phyloP scores from a whole-genome alignment of 352 stramenopile species.

The Phytophthora podocarpi region DNA sequence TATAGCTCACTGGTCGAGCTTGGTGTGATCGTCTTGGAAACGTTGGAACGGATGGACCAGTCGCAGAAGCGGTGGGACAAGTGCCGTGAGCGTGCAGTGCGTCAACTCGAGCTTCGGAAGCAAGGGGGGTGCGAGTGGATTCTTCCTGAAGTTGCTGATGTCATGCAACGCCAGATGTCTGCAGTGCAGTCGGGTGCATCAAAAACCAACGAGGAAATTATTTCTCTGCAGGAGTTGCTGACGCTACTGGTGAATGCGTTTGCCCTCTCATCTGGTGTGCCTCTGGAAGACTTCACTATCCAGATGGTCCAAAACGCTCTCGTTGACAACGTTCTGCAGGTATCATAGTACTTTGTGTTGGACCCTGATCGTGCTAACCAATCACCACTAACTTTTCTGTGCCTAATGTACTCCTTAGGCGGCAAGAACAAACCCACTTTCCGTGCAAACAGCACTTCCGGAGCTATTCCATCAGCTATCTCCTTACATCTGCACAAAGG shows the following conservation, averaged over 20 bases:
- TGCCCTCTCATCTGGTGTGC: constrained; percentile 48
- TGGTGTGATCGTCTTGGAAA: constrained; percentile 75
- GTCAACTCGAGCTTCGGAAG: constrained; percentile 57
- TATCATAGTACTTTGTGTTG: constrained; percentile 26
- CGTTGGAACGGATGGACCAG: constrained; percentile 72
- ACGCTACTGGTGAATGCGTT: constrained; percentile 71
- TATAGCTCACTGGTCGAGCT: constrained; percentile 72
- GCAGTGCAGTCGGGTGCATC: constrained; percentile 15
- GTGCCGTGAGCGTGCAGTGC: constrained; percentile 48
- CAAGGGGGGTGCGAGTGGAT: constrained; percentile 68
- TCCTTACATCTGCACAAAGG: constrained; percentile 24
- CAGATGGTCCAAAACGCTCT: constrained; percentile 69
- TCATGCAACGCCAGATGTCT: constrained; percentile 54
- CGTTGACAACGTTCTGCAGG: constrained; percentile 53
- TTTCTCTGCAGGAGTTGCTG: constrained; percentile 53
- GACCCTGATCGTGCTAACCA: not conserved
- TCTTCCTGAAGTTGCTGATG: constrained; percentile 67
- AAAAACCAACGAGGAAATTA: constrained; percentile 19
- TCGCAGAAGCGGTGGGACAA: constrained; percentile 55
- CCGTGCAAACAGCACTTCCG: constrained; percentile 38
- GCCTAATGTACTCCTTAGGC: constrained; percentile 21
- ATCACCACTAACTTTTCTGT: constrained; percentile 3
- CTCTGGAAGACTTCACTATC: constrained; percentile 68
- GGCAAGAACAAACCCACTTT: constrained; percentile 22
- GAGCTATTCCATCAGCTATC: constrained; percentile 38